A percentile compares a stretch with the other conserved stretches of the same genome.
Evolutionary conservation across 768 basidiomycete genomes (phyloP).

Genomic region (Tylopilus balloui): DNA sequence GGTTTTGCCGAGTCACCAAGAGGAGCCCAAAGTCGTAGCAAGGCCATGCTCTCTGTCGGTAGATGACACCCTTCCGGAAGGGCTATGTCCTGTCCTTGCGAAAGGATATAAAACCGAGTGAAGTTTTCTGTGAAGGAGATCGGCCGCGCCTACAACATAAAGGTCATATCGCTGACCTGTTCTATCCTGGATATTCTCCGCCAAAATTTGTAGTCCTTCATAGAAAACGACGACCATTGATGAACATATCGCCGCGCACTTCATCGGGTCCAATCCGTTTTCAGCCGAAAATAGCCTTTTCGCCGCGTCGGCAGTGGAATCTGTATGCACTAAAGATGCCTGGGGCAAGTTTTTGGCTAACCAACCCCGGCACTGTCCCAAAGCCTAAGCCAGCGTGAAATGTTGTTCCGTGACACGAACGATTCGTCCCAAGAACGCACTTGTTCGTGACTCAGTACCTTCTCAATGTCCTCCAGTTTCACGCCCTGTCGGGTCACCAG

Average conservation of each 20-base stretch:
- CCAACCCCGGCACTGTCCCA: slow-evolving; percentile 75
- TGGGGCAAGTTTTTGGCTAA: slow-evolving; percentile 48
- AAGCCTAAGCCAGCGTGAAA: slow-evolving; percentile 44
- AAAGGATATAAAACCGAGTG: slow-evolving; percentile 65
- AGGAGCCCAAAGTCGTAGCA: slow-evolving; percentile 35
- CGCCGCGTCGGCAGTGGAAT: slow-evolving; percentile 74
- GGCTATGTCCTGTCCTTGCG: slow-evolving; percentile 31
- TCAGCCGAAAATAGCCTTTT: slow-evolving; percentile 31
- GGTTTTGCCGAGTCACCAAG: neutral
- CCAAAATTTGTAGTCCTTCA: slow-evolving; percentile 56
- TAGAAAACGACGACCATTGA: slow-evolving; percentile 57
- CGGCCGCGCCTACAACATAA: neutral
- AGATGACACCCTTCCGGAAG: slow-evolving; percentile 26
- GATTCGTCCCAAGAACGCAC: slow-evolving; percentile 34
- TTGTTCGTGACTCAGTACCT: slow-evolving; percentile 77
- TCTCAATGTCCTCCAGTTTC: slow-evolving; percentile 48
- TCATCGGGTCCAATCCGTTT: slow-evolving; percentile 38
- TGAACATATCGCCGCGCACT: slow-evolving; percentile 74
- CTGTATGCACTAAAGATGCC: slow-evolving; percentile 49
- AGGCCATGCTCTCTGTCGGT: slow-evolving; percentile 28
- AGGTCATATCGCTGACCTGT: slow-evolving; percentile 11
- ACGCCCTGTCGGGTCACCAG: slow-evolving; percentile 60
- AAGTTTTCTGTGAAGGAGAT: slow-evolving; percentile 46
- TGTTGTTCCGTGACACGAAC: neutral
- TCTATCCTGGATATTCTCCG: slow-evolving; percentile 60